Evolutionary conservation across 306 rosid genomes (phyloP), one percentile per base, ranked within the genome.

Genomic region (Prunus mume): DNA sequence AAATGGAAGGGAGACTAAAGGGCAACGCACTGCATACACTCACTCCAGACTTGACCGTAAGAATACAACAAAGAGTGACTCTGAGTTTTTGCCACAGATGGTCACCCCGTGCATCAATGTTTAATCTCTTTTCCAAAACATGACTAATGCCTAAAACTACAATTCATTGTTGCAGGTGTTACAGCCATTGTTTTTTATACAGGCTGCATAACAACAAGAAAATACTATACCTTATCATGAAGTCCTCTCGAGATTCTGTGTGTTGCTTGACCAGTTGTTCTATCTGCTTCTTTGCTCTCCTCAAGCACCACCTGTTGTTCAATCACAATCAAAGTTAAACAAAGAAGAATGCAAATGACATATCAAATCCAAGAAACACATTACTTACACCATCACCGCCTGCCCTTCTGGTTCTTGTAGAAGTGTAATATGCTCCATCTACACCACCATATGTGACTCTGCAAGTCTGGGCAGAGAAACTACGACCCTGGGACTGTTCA

Each of bases 281-380:
- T 68, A 75, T 95, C 92, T 25, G 97, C 98, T 86, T 95, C 98
- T 83, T 89, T 90, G n/a, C 68, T 78, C 77, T 95, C 98, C 85
- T 92, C 97, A 50, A 95, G 54, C 52, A 84, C 54, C 52, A 72
- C 88, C 97, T 95, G 85, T 49, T 45, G 71, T 71, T 76, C 75
- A 71, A 38, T 52, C 47, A 73, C 65, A 60, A 2, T 17, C 73
- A 65, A 57, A 22, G 51, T 79, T 51, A 70, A 78, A 78, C 9
- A 58, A 13, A 46, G 34, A 41, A 12, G 10, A 63, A 24, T 12
- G n/a, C 12, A 18, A 81, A 3, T 12, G 45, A 61, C 3, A 62
- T 19, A 47, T 57, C 72, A 52, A 55, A 41, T 61, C 6, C 38
- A 64, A 38, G 60, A 71, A 74, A 54, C 2, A 75, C 54, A 25